phyloP scores from a whole-genome alignment of 2,329 filamentous ascomycete species.

The Calonectria henricotiae region DNA sequence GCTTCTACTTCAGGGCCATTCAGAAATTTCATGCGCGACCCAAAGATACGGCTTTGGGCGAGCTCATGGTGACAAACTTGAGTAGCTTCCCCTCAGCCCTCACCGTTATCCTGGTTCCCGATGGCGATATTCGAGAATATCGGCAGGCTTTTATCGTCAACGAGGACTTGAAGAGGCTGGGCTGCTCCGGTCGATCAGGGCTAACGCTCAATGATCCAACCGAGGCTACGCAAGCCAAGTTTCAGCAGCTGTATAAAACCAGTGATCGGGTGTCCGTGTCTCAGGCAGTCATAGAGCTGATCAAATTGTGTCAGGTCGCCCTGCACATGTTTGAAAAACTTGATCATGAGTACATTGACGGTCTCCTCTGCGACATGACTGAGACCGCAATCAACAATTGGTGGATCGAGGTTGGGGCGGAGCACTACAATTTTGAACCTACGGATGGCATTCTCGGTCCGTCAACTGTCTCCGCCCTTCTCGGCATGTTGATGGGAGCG shows the following conservation, averaged over 20 bases:
- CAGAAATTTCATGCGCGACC: slow-evolving; percentile 88
- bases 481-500: slow-evolving; percentile 91
- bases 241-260: slow-evolving; percentile 90
- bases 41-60: slow-evolving; percentile 86
- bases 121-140: slow-evolving; percentile 86
- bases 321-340: slow-evolving; percentile 90
- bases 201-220: slow-evolving; percentile 86
- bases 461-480: slow-evolving; percentile 88
- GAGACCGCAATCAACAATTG: slow-evolving; percentile 93
- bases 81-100: slow-evolving; percentile 92
- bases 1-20: slow-evolving; percentile 89
- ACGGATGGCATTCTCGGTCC: slow-evolving; percentile 94
- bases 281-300: slow-evolving; percentile 86
- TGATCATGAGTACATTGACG: slow-evolving; percentile 91
- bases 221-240: slow-evolving; percentile 89
- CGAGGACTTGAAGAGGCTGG: slow-evolving; percentile 91
- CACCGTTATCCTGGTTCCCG: slow-evolving; percentile 91
- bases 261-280: slow-evolving; percentile 86
- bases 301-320: slow-evolving; percentile 92
- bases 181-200: slow-evolving; percentile 91
- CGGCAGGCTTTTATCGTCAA: slow-evolving; percentile 92
- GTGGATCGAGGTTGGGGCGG: slow-evolving; percentile 95
- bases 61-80: slow-evolving; percentile 94
- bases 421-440: slow-evolving; percentile 93
- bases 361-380: slow-evolving; percentile 92